Evolutionary conservation across 768 basidiomycete genomes (phyloP).

Genomic region (Tylopilus felleus): DNA sequence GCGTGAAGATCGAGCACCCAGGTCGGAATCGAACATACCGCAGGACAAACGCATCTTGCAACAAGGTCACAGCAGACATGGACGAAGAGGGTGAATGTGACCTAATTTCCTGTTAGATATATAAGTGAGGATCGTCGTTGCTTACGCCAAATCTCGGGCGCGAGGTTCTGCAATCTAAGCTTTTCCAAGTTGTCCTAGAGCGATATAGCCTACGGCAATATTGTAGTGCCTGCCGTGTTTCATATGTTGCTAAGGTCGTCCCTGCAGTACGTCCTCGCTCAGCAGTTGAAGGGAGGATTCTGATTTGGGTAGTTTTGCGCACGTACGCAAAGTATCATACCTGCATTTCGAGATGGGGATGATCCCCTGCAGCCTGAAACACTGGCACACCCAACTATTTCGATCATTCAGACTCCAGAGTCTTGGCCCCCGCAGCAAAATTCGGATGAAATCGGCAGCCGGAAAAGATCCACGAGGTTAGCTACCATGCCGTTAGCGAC

Average conservation of each 20-base stretch:
- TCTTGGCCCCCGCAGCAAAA: too few relatives aligned
- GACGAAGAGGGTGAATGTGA: neutral
- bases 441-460: too few relatives aligned
- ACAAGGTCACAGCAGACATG: neutral
- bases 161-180: neutral
- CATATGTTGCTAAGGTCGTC: neutral
- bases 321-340: neutral
- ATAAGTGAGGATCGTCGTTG: neutral
- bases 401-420: too few relatives aligned
- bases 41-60: neutral
- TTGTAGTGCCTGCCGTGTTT: neutral
- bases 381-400: neutral
- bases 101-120: neutral
- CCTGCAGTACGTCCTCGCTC: neutral
- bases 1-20: neutral
- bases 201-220: neutral
- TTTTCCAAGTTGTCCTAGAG: neutral
- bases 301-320: neutral
- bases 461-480: neutral
- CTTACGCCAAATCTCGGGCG: neutral
- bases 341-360: neutral
- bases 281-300: neutral
- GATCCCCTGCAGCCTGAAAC: neutral
- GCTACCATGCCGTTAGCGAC: neutral
- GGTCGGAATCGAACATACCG: neutral